phyloP scores from a whole-genome alignment of 352 stramenopile species.

The Phytophthora quininea region DNA sequence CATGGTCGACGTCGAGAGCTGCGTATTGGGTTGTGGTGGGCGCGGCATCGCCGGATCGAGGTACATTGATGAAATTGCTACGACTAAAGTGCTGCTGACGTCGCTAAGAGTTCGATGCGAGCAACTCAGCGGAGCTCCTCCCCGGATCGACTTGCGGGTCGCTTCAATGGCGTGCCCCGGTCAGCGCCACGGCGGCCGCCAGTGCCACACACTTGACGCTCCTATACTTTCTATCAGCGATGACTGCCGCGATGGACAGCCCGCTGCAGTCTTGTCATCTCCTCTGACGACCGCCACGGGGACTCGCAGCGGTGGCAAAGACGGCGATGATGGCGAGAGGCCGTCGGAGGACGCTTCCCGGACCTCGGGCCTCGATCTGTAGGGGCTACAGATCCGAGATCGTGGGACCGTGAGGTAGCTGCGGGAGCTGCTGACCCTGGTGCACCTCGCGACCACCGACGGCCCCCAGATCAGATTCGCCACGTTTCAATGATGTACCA shows the following conservation, averaged over 20 bases:
- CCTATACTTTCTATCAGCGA: background rate
- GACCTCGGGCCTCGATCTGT: too few species aligned
- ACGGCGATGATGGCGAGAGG: conserved; percentile 20
- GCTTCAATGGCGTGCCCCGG: conserved; percentile 23
- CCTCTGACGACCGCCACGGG: conserved; percentile 8
- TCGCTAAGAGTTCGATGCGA: conserved; percentile 17
- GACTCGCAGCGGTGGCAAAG: conserved; percentile 17
- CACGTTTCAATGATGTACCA: background rate
- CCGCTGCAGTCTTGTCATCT: too few species aligned
- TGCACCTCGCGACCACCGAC: background rate
- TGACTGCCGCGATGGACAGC: conserved; percentile 7
- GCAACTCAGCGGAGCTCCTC: conserved; percentile 4
- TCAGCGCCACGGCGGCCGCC: conserved; percentile 15
- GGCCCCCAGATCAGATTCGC: background rate
- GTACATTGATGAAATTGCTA: background rate
- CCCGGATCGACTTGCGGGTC: background rate
- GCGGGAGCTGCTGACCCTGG: background rate
- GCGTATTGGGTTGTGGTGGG: conserved; percentile 36
- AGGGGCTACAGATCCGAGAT: too few species aligned
- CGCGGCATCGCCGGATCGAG: conserved; percentile 5
- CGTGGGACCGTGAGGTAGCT: background rate
- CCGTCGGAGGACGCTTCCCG: too few species aligned
- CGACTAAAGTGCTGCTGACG: conserved; percentile 6
- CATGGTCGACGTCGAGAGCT: conserved; percentile 29
- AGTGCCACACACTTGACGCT: conserved; percentile 12